Percentiles rank a stretch among this genome's conserved stretches.
Evolutionary conservation across 306 rosid species (phyloP).

Genomic region (Quercus ilex): DNA sequence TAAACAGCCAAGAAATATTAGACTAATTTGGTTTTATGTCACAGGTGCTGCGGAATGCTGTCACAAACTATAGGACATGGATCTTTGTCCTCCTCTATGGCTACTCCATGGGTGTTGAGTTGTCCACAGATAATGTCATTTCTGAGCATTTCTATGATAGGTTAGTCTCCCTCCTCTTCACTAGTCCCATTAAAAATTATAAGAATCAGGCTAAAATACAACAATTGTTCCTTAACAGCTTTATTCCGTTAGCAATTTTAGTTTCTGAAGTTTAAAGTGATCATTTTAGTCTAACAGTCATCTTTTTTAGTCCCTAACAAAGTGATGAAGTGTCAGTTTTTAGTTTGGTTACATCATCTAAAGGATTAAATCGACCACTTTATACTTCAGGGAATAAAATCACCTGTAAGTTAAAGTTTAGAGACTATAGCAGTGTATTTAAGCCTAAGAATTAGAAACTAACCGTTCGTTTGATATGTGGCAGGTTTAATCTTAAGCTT

Average conservation of each 20-base stretch:
- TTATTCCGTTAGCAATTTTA: no score
- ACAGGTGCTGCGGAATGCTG: conserved; percentile 77
- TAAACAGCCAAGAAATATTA: neutral
- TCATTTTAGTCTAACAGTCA: no score
- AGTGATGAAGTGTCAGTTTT: no score
- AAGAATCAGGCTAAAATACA: no score
- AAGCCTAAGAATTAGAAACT: neutral
- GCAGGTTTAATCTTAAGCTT: conserved; percentile 60
- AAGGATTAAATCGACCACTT: no score
- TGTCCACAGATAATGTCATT: conserved; percentile 79
- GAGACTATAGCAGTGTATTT: no score
- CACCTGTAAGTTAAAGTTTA: no score
- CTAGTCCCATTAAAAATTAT: neutral
- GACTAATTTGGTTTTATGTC: neutral
- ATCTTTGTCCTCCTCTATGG: conserved; percentile 81
- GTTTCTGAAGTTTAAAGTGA: no score
- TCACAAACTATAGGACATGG: conserved; percentile 92
- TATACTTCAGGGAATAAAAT: no score
- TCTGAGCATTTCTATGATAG: conserved; percentile 89
- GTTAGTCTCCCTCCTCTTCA: conserved; percentile 23
- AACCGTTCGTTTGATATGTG: neutral
- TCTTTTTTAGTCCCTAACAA: no score
- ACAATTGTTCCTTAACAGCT: no score
- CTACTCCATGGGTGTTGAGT: conserved; percentile 90
- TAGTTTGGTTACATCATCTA: no score